These are phyloP conservation scores for Asterophora parasitica DNA, from an alignment of 768 basidiomycete species.

Conservation along the genomic window DNA sequence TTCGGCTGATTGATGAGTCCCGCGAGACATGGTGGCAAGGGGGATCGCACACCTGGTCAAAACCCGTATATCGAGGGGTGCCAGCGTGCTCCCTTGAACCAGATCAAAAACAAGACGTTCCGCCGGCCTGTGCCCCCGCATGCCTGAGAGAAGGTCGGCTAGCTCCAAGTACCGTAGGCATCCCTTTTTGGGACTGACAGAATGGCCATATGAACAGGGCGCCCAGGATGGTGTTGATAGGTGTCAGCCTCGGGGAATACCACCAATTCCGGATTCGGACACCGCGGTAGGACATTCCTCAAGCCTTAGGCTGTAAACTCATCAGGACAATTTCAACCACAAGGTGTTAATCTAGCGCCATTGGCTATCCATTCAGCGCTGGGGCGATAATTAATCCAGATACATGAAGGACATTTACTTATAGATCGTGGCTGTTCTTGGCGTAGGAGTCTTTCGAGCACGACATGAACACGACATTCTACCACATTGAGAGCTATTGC, in stretches of 20 bases:
- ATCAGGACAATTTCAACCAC: background rate
- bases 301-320: background rate
- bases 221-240: background rate
- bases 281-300: slow-evolving; percentile 9
- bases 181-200: background rate
- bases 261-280: slow-evolving; percentile 15
- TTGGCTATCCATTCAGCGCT: background rate
- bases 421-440: background rate
- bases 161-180: slow-evolving; percentile 9
- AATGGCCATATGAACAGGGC: slow-evolving; percentile 1
- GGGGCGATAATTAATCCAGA: too few relatives aligned
- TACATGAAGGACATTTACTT: too few relatives aligned
- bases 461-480: too few relatives aligned
- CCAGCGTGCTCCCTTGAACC: background rate
- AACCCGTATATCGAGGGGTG: background rate
- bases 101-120: slow-evolving; percentile 4
- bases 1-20: background rate
- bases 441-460: background rate
- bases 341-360: background rate
- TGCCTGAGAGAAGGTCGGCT: slow-evolving; percentile 6
- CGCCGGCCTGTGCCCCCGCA: slow-evolving; percentile 7
- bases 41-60: background rate
- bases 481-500: too few relatives aligned
- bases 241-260: slow-evolving; percentile 11
- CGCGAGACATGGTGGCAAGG: background rate